Base-by-base conservation (phyloP, 192 early-diverging fungal genomes). In the Gamsiella multidivaricata region DNA sequence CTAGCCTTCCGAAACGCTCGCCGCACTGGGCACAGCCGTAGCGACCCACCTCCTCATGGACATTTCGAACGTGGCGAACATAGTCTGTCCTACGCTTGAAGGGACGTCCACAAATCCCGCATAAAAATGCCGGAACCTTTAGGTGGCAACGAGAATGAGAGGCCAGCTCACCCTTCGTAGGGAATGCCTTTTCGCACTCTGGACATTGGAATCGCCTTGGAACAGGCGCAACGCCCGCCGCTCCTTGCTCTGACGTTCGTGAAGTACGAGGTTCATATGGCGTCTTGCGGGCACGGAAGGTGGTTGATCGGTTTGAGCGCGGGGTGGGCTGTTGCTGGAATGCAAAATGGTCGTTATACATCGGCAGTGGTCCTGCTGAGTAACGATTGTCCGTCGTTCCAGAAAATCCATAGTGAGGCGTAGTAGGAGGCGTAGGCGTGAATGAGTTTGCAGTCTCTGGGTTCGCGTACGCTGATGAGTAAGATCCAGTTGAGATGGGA, bases 81-180 rank as follows among this genome's bases (percentile, higher is more conserved):
- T 78, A 78, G 26, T 78, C 74, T 18, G 74, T 78, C 14, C 74
- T 52, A 26, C 74, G 65, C 65, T 78, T 78, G 49, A 78, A 78
- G 8, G 74, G 74, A 5, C 74, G 65, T 20, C 74, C 74, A 26
- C 74, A 78, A 36, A 78, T 78, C 1, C 74, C 65, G 32, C 74
- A 78, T 46, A 78, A 41, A 36, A 78, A 78, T 26, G 74, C 74
- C 12, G 74, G 74, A 4, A 78, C 65, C 60, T 78, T 78, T 36
- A 78, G 25, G 49, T 78, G 74, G 54, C 74, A 78, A 11, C 74
- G 65, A 49, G 74, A 78, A 41, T 78, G 74, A 2, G 74, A 78
- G 1, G 74, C 74, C 23, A 78, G 54, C 41, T 78, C 74, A 14
- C 74, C 74, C 52, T 78, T 78, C 14, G 74, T 78, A 0, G 74